Base-by-base conservation (phyloP, 352 stramenopile genomes). In the Globisporangium lucens region DNA sequence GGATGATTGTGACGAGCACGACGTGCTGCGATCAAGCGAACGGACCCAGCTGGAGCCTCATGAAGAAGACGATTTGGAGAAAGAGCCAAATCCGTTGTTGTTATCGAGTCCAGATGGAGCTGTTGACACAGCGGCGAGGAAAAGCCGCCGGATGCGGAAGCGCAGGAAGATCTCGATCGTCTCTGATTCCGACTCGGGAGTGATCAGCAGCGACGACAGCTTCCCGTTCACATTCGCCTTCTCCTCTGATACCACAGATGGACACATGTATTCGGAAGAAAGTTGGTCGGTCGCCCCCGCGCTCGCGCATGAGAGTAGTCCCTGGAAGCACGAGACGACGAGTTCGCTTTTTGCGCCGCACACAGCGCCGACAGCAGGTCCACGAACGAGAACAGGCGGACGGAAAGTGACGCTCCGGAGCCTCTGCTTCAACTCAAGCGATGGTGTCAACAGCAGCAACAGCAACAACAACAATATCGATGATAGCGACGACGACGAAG, bases 91-190 rank as follows among this genome's bases (percentile, higher is more conserved):
- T 38, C 13, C 15, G 13, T 22, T 10, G 24, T 22, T 20, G 13
- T 13, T n/a, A 17, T 17, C 52, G 38, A 27, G 15, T 20, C 15
- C 56, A 30, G 24, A 55, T 2, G 10, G 17, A 33, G 15, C 22
- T 17, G 29, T 29, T 60, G 20, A 27, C n/a, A n/a, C n/a, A 2
- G 29, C 17, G 29, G 24, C 55, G 30, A 24, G 15, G 15, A 60
- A 29, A 29, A 67, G 65, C 9, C 1, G 33, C 13, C 58, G 38
- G 0, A 63, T 30, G 41, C 52, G 63, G 2, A 68, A 68, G 53
- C 63, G 63, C 27, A 68, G 63, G 36, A 68, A 68, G 53, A 68
- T 68, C 20, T 56, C 63, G 53, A 68, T 63, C 17, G 49, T 27
- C 49, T 20, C 43, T 1, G 61, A 59, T 27, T 24, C 61, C 2